Evolutionary conservation across 2,329 filamentous ascomycete genomes (phyloP).

Genomic region (Zymoseptoria tritici): DNA sequence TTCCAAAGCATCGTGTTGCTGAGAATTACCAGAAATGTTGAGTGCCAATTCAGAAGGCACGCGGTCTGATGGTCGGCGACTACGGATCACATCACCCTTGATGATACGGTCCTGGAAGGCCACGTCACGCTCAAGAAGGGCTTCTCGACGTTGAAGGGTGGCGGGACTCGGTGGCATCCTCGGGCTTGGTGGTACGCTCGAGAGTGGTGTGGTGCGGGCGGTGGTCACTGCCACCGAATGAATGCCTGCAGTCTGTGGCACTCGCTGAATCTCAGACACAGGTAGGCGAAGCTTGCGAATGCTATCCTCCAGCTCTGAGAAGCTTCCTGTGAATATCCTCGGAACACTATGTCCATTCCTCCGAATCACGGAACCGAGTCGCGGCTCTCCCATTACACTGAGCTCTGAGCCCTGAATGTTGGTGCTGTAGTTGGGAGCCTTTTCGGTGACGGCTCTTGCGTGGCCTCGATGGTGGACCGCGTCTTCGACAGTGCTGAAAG

Average conservation of each 20-base stretch:
- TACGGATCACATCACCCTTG: constrained; percentile 14
- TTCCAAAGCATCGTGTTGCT: background rate
- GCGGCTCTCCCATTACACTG: background rate
- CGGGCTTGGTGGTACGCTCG: constrained; percentile 1
- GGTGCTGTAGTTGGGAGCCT: constrained; percentile 11
- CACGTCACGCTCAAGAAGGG: constrained; percentile 10
- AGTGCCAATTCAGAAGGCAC: background rate
- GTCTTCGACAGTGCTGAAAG: constrained; percentile 18
- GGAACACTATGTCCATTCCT: constrained; percentile 10
- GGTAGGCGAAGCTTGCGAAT: constrained; percentile 12
- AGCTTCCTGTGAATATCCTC: constrained; percentile 23
- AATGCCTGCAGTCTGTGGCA: constrained; percentile 2
- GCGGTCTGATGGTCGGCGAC: constrained; percentile 13
- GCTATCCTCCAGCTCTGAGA: constrained; percentile 17
- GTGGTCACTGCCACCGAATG: constrained; percentile 2
- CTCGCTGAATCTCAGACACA: constrained; percentile 6
- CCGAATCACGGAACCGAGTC: constrained; percentile 8
- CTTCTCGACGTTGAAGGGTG: constrained; percentile 13
- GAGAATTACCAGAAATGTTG: background rate
- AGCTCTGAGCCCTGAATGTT: background rate
- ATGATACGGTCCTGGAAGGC: constrained; percentile 12
- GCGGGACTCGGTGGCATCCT: constrained; percentile 14
- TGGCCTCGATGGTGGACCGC: constrained; percentile 11
- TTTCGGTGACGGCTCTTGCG: constrained; percentile 9
- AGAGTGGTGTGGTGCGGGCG: constrained; percentile 1